Evolutionary conservation across 768 basidiomycete genomes (phyloP), one percentile per base, ranked within the genome.

Genomic region (Termitomyces sp.): DNA sequence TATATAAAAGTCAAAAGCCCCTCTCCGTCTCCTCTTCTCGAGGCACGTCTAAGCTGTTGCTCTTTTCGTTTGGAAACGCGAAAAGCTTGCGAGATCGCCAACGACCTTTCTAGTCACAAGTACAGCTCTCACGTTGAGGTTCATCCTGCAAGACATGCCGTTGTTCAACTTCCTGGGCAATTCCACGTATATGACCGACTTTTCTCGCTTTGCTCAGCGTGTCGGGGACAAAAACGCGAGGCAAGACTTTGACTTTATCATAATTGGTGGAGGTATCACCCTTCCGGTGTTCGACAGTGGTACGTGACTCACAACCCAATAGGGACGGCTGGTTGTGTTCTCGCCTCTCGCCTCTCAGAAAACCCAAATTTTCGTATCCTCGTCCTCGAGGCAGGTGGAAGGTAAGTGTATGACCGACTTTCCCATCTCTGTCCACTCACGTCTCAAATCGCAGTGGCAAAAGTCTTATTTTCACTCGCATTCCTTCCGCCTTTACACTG

Each of bases 241-340:
- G 2, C 35, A 48, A 24, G 75, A 79, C 56, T 83, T 76, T 61
- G 83, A 86, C 67, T 74, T 84, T 52, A 74, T 86, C 55, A 72
- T 86, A 57, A 74, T 84, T 45, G 84, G 84, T 4, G 84, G 85
- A 76, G 84, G 84, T 82, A 58, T 18, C 50, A 24, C 40, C 6
- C 16, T 16, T 20, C 35, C 36, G 32, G 1, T 42, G 32, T 28
- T 38, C 35, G 2, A 13, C 22, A 42, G 4, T 32, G 24, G n/a
- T 8, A 18, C 16, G 32, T 48, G 16, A 20, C 49, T 63, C 38
- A 63, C 24, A 4, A 39, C 38, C 1, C 18, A 16, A 24, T 24
- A 83, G 86, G 87, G 9, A 87, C 85, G 11, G 79, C 85, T 2
- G 87, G 87, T 12, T 87, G 85, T 66, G 85, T 82, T 9, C 75